Base-by-base conservation (phyloP, 2,329 filamentous ascomycete species). In the Fusarium sp. region DNA sequence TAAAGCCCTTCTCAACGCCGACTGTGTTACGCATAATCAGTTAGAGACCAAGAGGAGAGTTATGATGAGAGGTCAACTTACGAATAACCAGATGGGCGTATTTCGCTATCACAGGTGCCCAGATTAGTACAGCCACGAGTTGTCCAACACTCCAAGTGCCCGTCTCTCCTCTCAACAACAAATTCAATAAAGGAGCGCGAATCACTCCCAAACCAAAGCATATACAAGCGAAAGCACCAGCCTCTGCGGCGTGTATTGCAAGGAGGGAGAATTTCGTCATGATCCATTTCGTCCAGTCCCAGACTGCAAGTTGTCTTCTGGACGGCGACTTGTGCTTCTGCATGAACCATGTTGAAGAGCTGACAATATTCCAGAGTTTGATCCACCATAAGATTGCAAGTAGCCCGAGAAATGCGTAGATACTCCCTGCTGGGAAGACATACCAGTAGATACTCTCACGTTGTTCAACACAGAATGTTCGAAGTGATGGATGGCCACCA, bases 71-170 rank as follows among this genome's bases (percentile, higher is more conserved):
- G 5, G 16, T 31, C 3, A 5, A 63, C 65, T 53, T 24, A 68
- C 65, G 53, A 9, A 68, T 21, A 6, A 50, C 53, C 10, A 68
- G 21, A 15, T 68, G 59, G 3, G 60, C 18, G 16, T 68, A 68
- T 18, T 68, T 68, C 0, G 65, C 35, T 28, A 68, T 55, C 5
- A 68, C 63, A 0, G 65, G 63, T 3, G 39, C 65, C 65, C 58
- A 68, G 3, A 68, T 47, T 3, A 68, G 5, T 1, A 68, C 63
- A 0, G 65, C 63, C 0, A 68, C 53, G 1, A 68, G 11, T 5
- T 68, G 63, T 2, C 65, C 65, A 2, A 68, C 57, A 20, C 63
- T 55, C 65, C 65, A 68, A 3, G 47, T 66, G 0, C 63, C 54
- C 0, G 42, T 41, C 29, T 64, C 54, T 0, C 47, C 54, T n/a